Evolutionary conservation across 495 filamentous ascomycete species (phyloP).

Genomic region (Aspergillus conjunctus): DNA sequence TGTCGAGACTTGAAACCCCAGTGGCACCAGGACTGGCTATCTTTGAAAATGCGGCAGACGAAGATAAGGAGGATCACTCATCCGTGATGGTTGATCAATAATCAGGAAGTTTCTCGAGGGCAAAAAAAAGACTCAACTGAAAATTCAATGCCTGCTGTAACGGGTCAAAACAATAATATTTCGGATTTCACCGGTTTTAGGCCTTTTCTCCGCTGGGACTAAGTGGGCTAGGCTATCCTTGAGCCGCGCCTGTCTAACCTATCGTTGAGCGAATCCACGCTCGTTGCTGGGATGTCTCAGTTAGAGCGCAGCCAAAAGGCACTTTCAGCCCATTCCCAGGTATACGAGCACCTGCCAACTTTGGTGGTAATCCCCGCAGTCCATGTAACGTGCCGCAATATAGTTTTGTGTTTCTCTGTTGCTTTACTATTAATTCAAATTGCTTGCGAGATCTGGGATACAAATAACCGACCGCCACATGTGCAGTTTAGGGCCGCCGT

Average conservation of each 20-base stretch:
- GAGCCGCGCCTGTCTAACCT: slow-evolving; percentile 20
- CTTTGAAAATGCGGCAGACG: background rate
- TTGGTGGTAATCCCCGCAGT: background rate
- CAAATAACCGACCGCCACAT: background rate
- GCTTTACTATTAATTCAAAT: no score
- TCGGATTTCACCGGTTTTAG: slow-evolving; percentile 24
- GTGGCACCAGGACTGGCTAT: background rate
- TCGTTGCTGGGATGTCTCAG: slow-evolving; percentile 10
- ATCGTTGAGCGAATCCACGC: slow-evolving; percentile 6
- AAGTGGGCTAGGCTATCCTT: slow-evolving; percentile 6
- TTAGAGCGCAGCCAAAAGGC: background rate
- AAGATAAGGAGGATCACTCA: background rate
- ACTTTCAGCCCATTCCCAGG: background rate
- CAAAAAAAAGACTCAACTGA: background rate
- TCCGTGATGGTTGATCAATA: background rate
- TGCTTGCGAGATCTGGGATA: background rate
- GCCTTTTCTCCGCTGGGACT: background rate
- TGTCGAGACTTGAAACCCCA: background rate
- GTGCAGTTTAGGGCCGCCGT: background rate
- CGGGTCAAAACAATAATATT: background rate
- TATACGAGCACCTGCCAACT: slow-evolving; percentile 1
- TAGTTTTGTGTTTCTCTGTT: background rate
- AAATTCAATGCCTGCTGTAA: background rate
- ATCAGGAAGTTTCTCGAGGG: background rate
- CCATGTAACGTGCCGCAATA: background rate